These are phyloP conservation scores for Colletotrichum orchidophilum DNA, from an alignment of 2,329 filamentous ascomycete species.

Conservation along the genomic window DNA sequence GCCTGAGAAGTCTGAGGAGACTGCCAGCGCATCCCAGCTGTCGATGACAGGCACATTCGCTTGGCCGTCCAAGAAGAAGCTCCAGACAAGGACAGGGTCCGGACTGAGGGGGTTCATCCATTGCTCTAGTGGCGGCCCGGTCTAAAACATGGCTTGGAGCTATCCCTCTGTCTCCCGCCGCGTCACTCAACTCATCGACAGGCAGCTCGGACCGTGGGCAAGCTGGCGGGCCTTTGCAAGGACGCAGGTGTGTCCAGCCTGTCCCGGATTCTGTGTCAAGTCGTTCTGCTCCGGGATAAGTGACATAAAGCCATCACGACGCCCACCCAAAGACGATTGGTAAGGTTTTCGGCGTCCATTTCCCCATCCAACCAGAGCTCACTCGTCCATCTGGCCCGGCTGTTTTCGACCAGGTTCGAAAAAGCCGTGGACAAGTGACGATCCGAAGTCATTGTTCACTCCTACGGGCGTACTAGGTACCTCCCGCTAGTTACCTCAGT, in stretches of 20 bases:
- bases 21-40: conserved; percentile 8
- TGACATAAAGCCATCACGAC: conserved; percentile 29
- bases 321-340: conserved; percentile 18
- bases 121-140: conserved; percentile 22
- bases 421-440: conserved; percentile 3
- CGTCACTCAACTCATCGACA: conserved; percentile 10
- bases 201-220: conserved; percentile 19
- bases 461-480: conserved; percentile 17
- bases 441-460: conserved; percentile 13
- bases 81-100: conserved; percentile 1
- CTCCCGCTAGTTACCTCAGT: not conserved
- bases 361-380: conserved; percentile 6
- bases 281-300: conserved; percentile 19
- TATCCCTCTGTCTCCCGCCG: conserved; percentile 14
- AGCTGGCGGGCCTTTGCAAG: conserved; percentile 1
- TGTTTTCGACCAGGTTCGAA: conserved; percentile 25
- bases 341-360: conserved; percentile 25
- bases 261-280: conserved; percentile 7
- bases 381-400: not conserved
- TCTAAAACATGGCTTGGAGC: conserved; percentile 32
- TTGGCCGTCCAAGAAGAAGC: not conserved
- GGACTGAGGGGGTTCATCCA: conserved; percentile 16
- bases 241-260: not conserved
- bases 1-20: not conserved
- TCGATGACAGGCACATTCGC: conserved; percentile 11